phyloP scores from a whole-genome alignment of 306 rosid species.

The Cucurbita maxima region DNA sequence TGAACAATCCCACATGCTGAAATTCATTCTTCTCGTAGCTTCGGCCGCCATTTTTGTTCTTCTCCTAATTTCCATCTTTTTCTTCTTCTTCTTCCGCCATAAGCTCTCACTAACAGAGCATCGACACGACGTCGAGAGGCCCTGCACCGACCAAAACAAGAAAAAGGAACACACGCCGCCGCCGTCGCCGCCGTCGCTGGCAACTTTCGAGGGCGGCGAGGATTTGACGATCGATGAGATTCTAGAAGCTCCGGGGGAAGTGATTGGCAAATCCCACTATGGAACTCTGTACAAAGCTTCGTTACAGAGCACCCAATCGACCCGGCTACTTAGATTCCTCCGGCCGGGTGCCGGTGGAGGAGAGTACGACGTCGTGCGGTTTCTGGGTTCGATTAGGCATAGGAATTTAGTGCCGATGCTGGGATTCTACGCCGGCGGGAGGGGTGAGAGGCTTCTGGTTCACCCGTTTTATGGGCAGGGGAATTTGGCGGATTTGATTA shows the following conservation, averaged over 20 bases:
- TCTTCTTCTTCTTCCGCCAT: constrained; percentile 27
- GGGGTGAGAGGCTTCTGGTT: constrained; percentile 94
- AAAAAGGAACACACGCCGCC: constrained; percentile 13
- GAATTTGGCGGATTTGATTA: constrained; percentile 59
- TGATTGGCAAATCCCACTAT: constrained; percentile 76
- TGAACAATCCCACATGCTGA: constrained; percentile 19
- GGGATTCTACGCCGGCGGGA: constrained; percentile 82
- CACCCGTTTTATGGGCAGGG: constrained; percentile 65
- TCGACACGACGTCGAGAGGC: constrained; percentile 23
- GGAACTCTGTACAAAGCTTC: constrained; percentile 79
- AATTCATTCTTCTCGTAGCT: constrained; percentile 28
- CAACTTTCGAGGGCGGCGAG: constrained; percentile 55
- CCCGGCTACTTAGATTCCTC: constrained; percentile 65
- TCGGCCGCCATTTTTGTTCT: constrained; percentile 26
- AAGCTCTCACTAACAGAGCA: not conserved
- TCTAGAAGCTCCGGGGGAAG: constrained; percentile 93
- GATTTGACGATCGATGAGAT: constrained; percentile 65
- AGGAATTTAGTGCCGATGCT: constrained; percentile 21
- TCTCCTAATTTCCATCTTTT: constrained; percentile 25
- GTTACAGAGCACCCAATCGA: constrained; percentile 40
- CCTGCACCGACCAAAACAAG: constrained; percentile 40
- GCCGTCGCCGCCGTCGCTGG: constrained; percentile 29
- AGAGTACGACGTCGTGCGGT: not conserved
- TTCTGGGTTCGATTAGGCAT: constrained; percentile 23
- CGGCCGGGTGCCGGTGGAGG: constrained; percentile 54